Conservation (phyloP, 176 grass and related monocot genomes). For the Stipa capillata region DNA sequence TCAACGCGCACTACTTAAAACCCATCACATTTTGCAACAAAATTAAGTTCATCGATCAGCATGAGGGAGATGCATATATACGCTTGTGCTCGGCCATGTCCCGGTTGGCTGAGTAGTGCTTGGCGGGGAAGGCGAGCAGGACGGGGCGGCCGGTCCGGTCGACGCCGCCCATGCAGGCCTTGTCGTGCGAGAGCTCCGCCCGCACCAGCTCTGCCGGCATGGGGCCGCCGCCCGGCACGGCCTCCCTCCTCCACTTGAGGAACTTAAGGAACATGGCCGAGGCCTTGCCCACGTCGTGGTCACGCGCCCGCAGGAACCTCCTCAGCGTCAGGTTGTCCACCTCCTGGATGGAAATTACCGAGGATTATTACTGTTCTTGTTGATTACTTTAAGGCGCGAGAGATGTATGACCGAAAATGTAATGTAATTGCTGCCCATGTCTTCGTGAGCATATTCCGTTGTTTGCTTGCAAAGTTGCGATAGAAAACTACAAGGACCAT, state of each 20-base stretch:
- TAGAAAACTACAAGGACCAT: not conserved
- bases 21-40: too few species aligned
- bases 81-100: constrained; percentile 64
- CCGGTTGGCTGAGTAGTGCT: constrained; percentile 32
- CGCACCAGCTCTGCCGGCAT: constrained; percentile 34
- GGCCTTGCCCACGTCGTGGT: constrained; percentile 47
- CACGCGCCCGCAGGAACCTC: constrained; percentile 74
- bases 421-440: not conserved
- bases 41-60: too few species aligned
- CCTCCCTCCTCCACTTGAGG: constrained; percentile 49
- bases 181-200: constrained; percentile 38
- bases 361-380: not conserved
- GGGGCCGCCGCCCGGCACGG: constrained; percentile 39
- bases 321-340: constrained; percentile 62
- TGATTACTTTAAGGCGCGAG: too few species aligned
- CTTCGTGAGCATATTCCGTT: not conserved
- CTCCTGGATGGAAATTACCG: constrained; percentile 31
- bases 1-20: too few species aligned
- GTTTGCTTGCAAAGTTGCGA: not conserved
- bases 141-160: constrained; percentile 56
- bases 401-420: too few species aligned
- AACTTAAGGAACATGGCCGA: constrained; percentile 57
- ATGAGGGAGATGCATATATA: too few species aligned
- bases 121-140: constrained; percentile 5
- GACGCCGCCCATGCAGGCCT: constrained; percentile 47